Conservation (phyloP, 176 grass and related monocot genomes). For the Eleusine indica region DNA sequence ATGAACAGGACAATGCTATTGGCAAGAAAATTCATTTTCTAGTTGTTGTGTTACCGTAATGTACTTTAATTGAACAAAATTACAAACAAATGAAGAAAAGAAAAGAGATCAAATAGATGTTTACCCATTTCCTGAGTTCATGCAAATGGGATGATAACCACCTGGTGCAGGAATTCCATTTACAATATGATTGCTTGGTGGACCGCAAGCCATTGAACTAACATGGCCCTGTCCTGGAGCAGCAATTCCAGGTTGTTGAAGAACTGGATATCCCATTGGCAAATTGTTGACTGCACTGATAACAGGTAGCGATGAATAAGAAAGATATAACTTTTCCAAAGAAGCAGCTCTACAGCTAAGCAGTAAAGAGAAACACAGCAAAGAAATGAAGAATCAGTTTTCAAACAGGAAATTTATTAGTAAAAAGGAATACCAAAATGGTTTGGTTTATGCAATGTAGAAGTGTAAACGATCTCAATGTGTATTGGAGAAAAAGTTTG, state of each 20-base stretch:
- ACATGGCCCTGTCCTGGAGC: slow-evolving; percentile 61
- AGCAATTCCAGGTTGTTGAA: slow-evolving; percentile 63
- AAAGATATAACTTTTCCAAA: slow-evolving; percentile 16
- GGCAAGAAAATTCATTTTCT: not conserved
- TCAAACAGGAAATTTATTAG: not conserved
- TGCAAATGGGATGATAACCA: slow-evolving; percentile 66
- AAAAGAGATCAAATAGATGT: slow-evolving; percentile 9
- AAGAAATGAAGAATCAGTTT: not conserved
- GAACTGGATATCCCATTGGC: slow-evolving; percentile 81
- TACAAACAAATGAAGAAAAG: slow-evolving; percentile 16
- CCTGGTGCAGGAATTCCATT: slow-evolving; percentile 74
- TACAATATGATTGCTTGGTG: slow-evolving; percentile 73
- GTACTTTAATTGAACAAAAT: not conserved
- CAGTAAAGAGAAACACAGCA: slow-evolving; percentile 17
- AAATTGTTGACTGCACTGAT: slow-evolving; percentile 76
- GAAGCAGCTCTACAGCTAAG: not conserved
- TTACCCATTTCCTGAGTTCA: slow-evolving; percentile 81
- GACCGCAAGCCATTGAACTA: slow-evolving; percentile 57
- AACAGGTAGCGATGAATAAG: slow-evolving; percentile 33
- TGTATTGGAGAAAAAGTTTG: too few relatives aligned
- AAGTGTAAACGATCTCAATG: not conserved
- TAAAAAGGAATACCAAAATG: not conserved
- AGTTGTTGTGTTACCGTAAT: not conserved
- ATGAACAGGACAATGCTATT: not conserved
- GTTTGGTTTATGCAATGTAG: not conserved